phyloP scores from a whole-genome alignment of 352 stramenopile species.

The Phytophthora sp. region DNA sequence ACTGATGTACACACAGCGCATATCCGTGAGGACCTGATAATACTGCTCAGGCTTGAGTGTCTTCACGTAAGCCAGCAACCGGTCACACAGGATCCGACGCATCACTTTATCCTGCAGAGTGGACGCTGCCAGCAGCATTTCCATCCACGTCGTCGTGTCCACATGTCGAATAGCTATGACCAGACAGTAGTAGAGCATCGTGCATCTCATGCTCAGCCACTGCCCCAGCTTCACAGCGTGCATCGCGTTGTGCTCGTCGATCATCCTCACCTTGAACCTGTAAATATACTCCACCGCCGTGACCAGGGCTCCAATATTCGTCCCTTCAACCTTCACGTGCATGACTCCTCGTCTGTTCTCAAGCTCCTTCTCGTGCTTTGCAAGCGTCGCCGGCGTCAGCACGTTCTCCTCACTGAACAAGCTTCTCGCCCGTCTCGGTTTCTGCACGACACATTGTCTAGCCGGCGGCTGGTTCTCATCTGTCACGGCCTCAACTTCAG shows the following conservation, averaged over 20 bases:
- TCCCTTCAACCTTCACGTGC: conserved; percentile 50
- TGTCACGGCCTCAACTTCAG: background rate
- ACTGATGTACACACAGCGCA: conserved; percentile 16
- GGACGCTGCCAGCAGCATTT: conserved; percentile 36
- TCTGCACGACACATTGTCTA: conserved; percentile 4
- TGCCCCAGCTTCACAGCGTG: conserved; percentile 48
- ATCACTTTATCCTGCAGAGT: conserved; percentile 23
- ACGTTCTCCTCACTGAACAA: conserved; percentile 25
- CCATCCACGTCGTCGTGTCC: conserved; percentile 53
- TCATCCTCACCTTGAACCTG: conserved; percentile 39
- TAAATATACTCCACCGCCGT: conserved; percentile 67
- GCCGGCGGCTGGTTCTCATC: conserved; percentile 16
- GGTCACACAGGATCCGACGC: conserved; percentile 28
- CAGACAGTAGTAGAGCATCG: conserved; percentile 53
- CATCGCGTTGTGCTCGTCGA: conserved; percentile 37
- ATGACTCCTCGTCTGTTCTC: conserved; percentile 25
- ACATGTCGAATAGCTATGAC: conserved; percentile 34
- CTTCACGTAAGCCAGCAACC: conserved; percentile 35
- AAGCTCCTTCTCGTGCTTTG: background rate
- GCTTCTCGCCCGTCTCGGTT: conserved; percentile 16
- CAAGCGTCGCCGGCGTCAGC: background rate
- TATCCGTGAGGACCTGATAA: conserved; percentile 19
- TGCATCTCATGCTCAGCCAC: conserved; percentile 46
- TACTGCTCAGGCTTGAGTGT: conserved; percentile 24
- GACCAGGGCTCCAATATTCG: conserved; percentile 49